Evolutionary conservation across 1,284 basidiomycete species (phyloP).

Genomic region (Moesziomyces globuligerus): DNA sequence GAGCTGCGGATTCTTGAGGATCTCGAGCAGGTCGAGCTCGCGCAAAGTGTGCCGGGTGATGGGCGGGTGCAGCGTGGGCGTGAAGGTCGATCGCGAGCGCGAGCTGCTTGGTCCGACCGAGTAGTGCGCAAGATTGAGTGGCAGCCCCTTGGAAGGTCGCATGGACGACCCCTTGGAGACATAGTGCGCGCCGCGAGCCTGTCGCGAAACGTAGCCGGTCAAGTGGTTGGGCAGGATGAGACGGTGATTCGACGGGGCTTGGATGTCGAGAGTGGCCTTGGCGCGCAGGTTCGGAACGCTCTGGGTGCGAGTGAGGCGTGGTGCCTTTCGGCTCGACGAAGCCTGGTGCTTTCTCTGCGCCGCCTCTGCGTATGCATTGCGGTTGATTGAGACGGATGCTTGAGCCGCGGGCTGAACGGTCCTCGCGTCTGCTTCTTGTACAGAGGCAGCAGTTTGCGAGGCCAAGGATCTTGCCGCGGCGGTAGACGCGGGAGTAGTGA

Average conservation of each 20-base stretch:
- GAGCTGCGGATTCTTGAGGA: slow-evolving; percentile 87
- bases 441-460: not conserved
- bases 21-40: slow-evolving; percentile 84
- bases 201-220: slow-evolving; percentile 29
- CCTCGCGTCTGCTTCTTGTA: not conserved
- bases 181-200: slow-evolving; percentile 14
- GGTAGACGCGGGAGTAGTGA: not conserved
- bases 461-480: not conserved
- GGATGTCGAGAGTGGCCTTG: slow-evolving; percentile 40
- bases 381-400: not conserved
- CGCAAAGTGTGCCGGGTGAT: slow-evolving; percentile 84
- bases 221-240: slow-evolving; percentile 41
- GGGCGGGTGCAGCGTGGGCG: slow-evolving; percentile 76
- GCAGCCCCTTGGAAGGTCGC: slow-evolving; percentile 15
- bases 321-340: slow-evolving; percentile 11
- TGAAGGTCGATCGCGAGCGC: slow-evolving; percentile 40
- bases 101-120: slow-evolving; percentile 12
- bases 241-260: slow-evolving; percentile 32
- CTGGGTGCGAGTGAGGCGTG: slow-evolving; percentile 39
- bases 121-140: slow-evolving; percentile 23
- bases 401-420: not conserved
- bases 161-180: slow-evolving; percentile 1
- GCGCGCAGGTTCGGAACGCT: slow-evolving; percentile 51
- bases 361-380: slow-evolving; percentile 2
- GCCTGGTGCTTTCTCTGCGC: slow-evolving; percentile 19